Conservation (phyloP, 2,329 filamentous ascomycete genomes). For the Diaporthe ampelina region DNA sequence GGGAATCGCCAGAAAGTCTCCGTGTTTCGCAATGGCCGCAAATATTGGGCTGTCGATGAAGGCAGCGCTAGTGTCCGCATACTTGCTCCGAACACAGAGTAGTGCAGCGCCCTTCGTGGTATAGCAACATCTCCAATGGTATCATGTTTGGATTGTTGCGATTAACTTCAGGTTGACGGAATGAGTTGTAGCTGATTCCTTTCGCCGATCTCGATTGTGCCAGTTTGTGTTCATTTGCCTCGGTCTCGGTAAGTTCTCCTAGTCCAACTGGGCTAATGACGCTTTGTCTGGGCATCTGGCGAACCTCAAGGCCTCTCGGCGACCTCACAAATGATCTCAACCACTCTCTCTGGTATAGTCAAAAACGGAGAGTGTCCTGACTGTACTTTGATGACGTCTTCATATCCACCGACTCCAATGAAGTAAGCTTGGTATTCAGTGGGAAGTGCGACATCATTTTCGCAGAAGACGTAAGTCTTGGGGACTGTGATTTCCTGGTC, state of each 20-base stretch:
- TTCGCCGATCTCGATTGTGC: too few species aligned
- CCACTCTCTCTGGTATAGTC: slow-evolving; percentile 21
- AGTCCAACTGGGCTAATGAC: not conserved
- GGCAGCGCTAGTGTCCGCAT: slow-evolving; percentile 1
- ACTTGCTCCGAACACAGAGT: not conserved
- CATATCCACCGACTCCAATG: slow-evolving; percentile 18
- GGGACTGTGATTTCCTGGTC: slow-evolving; percentile 33
- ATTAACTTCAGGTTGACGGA: not conserved
- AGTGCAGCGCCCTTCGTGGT: not conserved
- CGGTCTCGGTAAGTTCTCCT: not conserved
- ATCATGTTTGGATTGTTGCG: too few species aligned
- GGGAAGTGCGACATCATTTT: slow-evolving; percentile 28
- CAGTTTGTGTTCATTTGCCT: not conserved
- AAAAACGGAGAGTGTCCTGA: slow-evolving; percentile 35
- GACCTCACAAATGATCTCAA: slow-evolving; percentile 29
- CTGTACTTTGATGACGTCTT: slow-evolving; percentile 33
- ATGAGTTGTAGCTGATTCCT: not conserved
- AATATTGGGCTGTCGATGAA: not conserved
- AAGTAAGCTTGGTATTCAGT: slow-evolving; percentile 35
- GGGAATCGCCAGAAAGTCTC: slow-evolving; percentile 15
- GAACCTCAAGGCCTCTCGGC: slow-evolving; percentile 5
- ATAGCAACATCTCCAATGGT: not conserved
- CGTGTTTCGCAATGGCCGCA: slow-evolving; percentile 16
- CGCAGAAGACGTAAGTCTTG: slow-evolving; percentile 35
- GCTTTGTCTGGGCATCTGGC: not conserved